A percentile compares a stretch with the other conserved stretches of the same genome.
phyloP scores from a whole-genome alignment of 2,329 filamentous ascomycete genomes.

The Colletotrichum lini region DNA sequence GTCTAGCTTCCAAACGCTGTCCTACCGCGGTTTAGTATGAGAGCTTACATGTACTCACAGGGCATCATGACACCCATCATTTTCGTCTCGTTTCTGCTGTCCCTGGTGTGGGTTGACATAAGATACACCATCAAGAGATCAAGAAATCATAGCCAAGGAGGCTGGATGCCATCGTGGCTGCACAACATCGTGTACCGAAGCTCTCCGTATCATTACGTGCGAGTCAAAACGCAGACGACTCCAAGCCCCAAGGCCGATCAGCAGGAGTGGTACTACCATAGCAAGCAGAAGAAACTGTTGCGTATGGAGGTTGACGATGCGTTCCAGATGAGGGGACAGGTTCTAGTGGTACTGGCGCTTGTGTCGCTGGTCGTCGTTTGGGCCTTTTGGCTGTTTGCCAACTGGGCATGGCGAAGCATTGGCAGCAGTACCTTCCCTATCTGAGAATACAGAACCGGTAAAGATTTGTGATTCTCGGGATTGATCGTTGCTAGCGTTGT shows the following conservation, averaged over 20 bases:
- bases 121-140: slow-evolving; percentile 67
- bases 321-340: slow-evolving; percentile 69
- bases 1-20: neutral
- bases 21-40: neutral
- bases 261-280: slow-evolving; percentile 64
- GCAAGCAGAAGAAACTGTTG: slow-evolving; percentile 72
- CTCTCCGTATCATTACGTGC: slow-evolving; percentile 55
- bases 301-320: slow-evolving; percentile 75
- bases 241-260: slow-evolving; percentile 42
- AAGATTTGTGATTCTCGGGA: neutral
- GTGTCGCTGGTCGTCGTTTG: slow-evolving; percentile 50
- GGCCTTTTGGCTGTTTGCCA: slow-evolving; percentile 45
- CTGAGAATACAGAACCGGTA: neutral
- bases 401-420: slow-evolving; percentile 29
- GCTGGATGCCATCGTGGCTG: slow-evolving; percentile 57
- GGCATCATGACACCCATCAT: slow-evolving; percentile 73
- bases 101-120: slow-evolving; percentile 74
- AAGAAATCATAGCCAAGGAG: slow-evolving; percentile 51
- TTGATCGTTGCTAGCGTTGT: too few relatives aligned
- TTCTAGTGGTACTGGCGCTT: slow-evolving; percentile 66
- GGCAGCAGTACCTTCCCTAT: neutral
- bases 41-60: slow-evolving; percentile 47
- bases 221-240: slow-evolving; percentile 43
- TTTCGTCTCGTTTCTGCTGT: slow-evolving; percentile 76
- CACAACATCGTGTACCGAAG: slow-evolving; percentile 58